These are phyloP conservation scores for Chloris gayana DNA, from an alignment of 176 grass and related monocot genomes.

Conservation along the genomic window DNA sequence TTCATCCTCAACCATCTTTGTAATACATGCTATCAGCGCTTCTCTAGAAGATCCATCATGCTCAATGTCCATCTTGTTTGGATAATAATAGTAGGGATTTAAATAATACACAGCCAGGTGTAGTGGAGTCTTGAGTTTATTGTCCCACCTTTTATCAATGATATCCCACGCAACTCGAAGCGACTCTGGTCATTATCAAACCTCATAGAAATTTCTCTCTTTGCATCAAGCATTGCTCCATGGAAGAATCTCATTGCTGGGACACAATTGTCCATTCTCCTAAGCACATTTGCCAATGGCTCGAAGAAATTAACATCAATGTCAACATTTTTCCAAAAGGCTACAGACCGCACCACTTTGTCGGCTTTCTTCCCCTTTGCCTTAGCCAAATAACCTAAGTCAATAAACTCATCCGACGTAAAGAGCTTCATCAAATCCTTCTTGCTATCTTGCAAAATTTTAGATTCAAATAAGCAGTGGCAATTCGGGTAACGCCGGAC, in stretches of 20 bases:
- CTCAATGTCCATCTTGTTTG: conserved; percentile 1
- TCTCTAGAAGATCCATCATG: background rate
- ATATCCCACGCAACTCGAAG: too few species aligned
- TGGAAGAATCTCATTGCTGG: background rate
- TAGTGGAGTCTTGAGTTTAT: conserved; percentile 12
- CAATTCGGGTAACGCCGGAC: background rate
- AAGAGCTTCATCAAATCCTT: background rate
- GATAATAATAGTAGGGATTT: conserved; percentile 29
- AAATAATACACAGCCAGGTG: conserved; percentile 16
- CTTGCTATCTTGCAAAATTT: background rate
- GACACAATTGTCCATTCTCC: background rate
- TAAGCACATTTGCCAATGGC: background rate
- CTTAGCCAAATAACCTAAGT: background rate
- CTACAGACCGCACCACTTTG: background rate
- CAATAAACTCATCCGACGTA: background rate
- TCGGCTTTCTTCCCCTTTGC: background rate
- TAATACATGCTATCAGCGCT: conserved; percentile 3
- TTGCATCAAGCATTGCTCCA: background rate
- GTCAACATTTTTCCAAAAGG: background rate
- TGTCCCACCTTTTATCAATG: too few species aligned
- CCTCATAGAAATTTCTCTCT: background rate
- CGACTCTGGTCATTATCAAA: background rate
- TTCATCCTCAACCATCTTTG: conserved; percentile 9
- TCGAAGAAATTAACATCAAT: background rate
- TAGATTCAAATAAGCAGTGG: conserved; percentile 2